These are phyloP conservation scores for Alnus rubra DNA, from an alignment of 306 rosid genomes.

Conservation along the genomic window DNA sequence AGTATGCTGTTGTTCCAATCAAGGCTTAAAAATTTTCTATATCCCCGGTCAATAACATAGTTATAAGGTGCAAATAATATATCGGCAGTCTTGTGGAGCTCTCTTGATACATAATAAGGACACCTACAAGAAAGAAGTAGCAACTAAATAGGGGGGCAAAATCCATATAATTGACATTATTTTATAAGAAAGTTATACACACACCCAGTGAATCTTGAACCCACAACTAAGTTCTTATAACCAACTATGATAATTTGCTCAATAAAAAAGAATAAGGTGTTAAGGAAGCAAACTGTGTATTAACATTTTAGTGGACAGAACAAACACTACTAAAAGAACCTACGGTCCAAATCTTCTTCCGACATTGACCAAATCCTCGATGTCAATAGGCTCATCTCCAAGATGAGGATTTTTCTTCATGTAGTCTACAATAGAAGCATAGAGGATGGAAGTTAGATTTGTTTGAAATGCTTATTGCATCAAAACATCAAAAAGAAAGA, in stretches of 20 bases:
- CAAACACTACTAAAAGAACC: slow-evolving; percentile 40
- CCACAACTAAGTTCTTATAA: not conserved
- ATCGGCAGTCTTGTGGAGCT: slow-evolving; percentile 79
- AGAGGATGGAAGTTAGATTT: slow-evolving; percentile 30
- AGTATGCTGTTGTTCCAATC: slow-evolving; percentile 73
- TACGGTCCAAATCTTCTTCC: slow-evolving; percentile 86
- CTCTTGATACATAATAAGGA: slow-evolving; percentile 89
- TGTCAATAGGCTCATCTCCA: slow-evolving; percentile 94
- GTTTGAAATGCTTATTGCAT: slow-evolving; percentile 11
- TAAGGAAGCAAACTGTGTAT: slow-evolving; percentile 5
- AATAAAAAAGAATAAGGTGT: slow-evolving; percentile 8
- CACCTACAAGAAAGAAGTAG: slow-evolving; percentile 56
- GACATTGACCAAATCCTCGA: slow-evolving; percentile 87
- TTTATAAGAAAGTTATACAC: not conserved
- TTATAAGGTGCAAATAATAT: slow-evolving; percentile 89
- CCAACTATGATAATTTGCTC: not conserved
- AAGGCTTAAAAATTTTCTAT: slow-evolving; percentile 55
- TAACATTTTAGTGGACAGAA: slow-evolving; percentile 17
- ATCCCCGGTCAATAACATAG: slow-evolving; percentile 80
- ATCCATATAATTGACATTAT: slow-evolving; percentile 24
- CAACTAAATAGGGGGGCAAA: slow-evolving; percentile 27
- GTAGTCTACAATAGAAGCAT: slow-evolving; percentile 56
- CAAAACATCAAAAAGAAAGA: slow-evolving; percentile 20
- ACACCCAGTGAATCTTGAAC: not conserved
- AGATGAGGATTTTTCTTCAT: slow-evolving; percentile 68